A percentile compares a stretch with the other conserved stretches of the same genome.
Conservation (phyloP, 352 stramenopile species). For the Globisporangium polare region DNA sequence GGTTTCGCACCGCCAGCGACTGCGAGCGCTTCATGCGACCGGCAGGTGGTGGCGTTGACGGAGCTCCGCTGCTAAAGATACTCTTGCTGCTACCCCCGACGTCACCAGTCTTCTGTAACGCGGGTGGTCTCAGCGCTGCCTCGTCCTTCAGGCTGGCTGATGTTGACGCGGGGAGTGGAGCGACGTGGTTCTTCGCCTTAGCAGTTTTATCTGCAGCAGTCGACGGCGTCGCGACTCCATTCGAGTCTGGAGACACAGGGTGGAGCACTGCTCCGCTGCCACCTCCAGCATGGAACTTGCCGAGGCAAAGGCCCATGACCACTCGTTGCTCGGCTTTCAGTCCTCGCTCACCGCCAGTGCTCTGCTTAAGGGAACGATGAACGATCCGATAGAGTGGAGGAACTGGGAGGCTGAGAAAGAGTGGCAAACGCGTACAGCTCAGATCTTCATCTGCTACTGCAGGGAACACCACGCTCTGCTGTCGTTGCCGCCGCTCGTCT, state of each 20-base stretch:
- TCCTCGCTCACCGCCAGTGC: background rate
- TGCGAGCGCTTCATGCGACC: constrained; percentile 9
- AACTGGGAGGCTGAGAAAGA: background rate
- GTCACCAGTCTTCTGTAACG: background rate
- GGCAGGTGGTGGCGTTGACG: background rate
- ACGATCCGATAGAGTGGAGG: background rate
- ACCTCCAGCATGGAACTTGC: constrained; percentile 11
- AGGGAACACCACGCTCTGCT: background rate
- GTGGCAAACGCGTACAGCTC: background rate
- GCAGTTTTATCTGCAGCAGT: background rate
- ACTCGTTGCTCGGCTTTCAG: background rate
- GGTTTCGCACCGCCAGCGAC: background rate
- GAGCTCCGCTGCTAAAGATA: background rate
- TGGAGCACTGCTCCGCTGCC: background rate
- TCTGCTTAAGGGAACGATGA: background rate
- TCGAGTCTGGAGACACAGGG: background rate
- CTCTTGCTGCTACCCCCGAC: background rate
- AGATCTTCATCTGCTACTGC: background rate
- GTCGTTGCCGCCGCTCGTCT: background rate
- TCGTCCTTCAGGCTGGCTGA: background rate
- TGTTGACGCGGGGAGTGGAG: background rate
- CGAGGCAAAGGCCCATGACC: constrained; percentile 13
- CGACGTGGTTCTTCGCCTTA: constrained; percentile 16
- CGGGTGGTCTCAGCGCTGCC: background rate
- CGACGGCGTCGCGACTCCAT: background rate